Evolutionary conservation across 805 yeast species (phyloP).

Genomic region (Yamadazyma scolyti): DNA sequence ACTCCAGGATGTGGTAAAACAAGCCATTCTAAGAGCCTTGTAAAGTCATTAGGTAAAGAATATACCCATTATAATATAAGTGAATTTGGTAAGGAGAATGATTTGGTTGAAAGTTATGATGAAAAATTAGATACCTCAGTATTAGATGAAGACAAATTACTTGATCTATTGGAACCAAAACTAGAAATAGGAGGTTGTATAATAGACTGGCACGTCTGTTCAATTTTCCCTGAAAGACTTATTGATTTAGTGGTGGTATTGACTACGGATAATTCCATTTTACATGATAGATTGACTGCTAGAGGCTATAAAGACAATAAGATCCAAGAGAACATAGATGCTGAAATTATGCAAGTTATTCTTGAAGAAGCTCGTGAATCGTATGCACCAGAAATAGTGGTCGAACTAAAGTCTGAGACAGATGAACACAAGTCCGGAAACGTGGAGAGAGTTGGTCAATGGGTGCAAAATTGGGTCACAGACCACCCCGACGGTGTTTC

Average conservation of each 20-base stretch:
- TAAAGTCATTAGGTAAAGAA: slow-evolving; percentile 1
- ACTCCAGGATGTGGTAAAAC: slow-evolving; percentile 94
- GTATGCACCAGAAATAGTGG: slow-evolving; percentile 76
- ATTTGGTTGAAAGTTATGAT: slow-evolving; percentile 81
- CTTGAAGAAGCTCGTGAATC: slow-evolving; percentile 82
- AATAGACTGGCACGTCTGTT: slow-evolving; percentile 97
- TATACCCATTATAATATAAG: slow-evolving; percentile 63
- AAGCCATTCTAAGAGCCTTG: slow-evolving; percentile 52
- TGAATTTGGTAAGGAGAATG: slow-evolving; percentile 73
- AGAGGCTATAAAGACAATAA: slow-evolving; percentile 80
- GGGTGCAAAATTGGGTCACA: slow-evolving; percentile 73
- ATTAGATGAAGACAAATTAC: slow-evolving; percentile 86
- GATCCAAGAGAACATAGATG: slow-evolving; percentile 88
- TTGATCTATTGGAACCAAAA: slow-evolving; percentile 77
- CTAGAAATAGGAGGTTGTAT: slow-evolving; percentile 83
- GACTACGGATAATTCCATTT: slow-evolving; percentile 65
- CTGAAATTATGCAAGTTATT: slow-evolving; percentile 94
- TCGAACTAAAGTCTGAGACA: slow-evolving; percentile 69
- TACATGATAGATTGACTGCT: slow-evolving; percentile 71
- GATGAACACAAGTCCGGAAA: slow-evolving; percentile 81
- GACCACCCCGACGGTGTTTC: slow-evolving; percentile 42
- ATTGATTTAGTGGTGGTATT: slow-evolving; percentile 91
- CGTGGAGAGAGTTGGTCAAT: slow-evolving; percentile 65
- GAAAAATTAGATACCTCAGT: slow-evolving; percentile 79
- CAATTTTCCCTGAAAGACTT: slow-evolving; percentile 87